These are phyloP conservation scores for Acanthamoeba healyi DNA, from an alignment of 208 protist species.

Conservation along the genomic window DNA sequence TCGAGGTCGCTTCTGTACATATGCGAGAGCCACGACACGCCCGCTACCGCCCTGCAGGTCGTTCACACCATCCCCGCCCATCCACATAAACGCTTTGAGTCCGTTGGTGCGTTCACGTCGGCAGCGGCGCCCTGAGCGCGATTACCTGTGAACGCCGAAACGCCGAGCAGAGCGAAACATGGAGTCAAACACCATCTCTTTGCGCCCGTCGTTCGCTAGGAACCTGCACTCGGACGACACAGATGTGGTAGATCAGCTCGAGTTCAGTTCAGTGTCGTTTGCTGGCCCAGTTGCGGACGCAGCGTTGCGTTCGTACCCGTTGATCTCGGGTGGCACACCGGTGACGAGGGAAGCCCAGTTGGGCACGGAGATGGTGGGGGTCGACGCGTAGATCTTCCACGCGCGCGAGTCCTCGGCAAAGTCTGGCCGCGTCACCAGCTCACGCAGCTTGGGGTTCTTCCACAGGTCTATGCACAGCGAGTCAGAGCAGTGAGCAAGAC, in stretches of 20 bases:
- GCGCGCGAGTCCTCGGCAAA: not conserved
- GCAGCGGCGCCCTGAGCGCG: too few species aligned
- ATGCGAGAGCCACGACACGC: not conserved
- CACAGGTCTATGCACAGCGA: not conserved
- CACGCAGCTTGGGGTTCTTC: constrained; percentile 33
- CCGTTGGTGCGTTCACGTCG: too few species aligned
- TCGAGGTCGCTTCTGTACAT: constrained; percentile 53
- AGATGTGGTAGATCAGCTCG: too few species aligned
- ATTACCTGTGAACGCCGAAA: not conserved
- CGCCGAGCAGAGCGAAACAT: not conserved
- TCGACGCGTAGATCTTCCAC: constrained; percentile 31
- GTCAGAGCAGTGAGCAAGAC: not conserved
- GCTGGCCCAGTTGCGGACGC: too few species aligned
- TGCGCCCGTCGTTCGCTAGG: not conserved
- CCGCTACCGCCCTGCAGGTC: not conserved
- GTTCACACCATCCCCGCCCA: too few species aligned
- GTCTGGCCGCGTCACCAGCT: constrained; percentile 1
- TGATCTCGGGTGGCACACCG: constrained; percentile 22
- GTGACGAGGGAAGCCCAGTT: constrained; percentile 49
- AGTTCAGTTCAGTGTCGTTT: not conserved
- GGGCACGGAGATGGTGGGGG: constrained; percentile 37
- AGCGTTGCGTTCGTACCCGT: constrained; percentile 7
- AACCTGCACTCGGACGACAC: not conserved
- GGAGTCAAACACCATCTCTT: constrained; percentile 21
- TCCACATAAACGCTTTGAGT: too few species aligned